Evolutionary conservation across 768 basidiomycete species (phyloP), one percentile per base, ranked within the genome.

Genomic region (Rhodosporidiobolus sp.): DNA sequence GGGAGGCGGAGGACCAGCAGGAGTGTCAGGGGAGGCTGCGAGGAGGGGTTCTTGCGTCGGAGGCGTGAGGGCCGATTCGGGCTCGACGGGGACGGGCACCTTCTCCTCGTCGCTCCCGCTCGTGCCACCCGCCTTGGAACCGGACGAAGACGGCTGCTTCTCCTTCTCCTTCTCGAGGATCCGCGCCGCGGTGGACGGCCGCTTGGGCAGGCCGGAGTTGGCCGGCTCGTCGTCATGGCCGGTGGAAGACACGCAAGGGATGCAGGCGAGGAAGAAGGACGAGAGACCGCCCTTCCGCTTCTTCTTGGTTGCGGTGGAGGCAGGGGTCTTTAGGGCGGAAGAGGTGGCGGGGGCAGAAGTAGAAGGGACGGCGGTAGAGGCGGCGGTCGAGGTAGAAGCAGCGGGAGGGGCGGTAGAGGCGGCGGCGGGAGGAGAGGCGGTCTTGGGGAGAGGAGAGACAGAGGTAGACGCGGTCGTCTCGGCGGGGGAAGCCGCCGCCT

Each of bases 211-310:
- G 4, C 24, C 26, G 2, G 48, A 11, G 30, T 46, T n/a, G 34
- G 57, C 38, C 11, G 30, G 43, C 19, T n/a, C 22, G 43, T 69
- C 72, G 35, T 73, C 67, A 52, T 68, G 63, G 16, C 65, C 66
- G 45, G 67, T 26, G 24, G 57, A 55, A 2, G 60, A 54, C 28
- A 66, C 38, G 70, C 70, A 72, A 3, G 74, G 70, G 20, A 75
- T 32, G 66, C 74, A 75, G 32, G 67, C 70, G 20, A 68, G 28
- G 28, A 75, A 55, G 61, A 68, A 69, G 5, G 67, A 34, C 50
- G 69, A 54, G 6, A 35, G 49, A 17, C 38, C 38, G 38, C 64
- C 59, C 35, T 63, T 62, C 16, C 55, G 54, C 63, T 72, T 69
- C 72, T 73, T 73, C 63, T 65, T 70, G 26, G 50, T 4, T 26